Evolutionary conservation across 805 yeast genomes (phyloP).

Genomic region (Starmerella potacharoeniae): DNA sequence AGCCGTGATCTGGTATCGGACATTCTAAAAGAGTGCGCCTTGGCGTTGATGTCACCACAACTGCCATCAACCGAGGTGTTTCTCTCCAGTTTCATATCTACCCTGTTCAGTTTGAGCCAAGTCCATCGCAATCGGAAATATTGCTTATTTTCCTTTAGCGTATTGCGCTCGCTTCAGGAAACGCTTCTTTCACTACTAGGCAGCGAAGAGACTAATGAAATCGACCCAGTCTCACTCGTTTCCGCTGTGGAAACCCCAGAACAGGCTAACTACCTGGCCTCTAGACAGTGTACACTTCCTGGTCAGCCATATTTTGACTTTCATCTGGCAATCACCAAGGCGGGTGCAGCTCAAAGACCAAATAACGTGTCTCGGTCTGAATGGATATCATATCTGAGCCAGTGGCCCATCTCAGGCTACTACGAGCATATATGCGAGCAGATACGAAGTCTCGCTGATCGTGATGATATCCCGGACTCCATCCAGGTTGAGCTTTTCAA

Average conservation of each 20-base stretch:
- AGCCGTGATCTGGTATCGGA: background rate
- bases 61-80: conserved; percentile 16
- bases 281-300: conserved; percentile 6
- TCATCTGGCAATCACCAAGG: background rate
- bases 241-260: background rate
- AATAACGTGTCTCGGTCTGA: background rate
- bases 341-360: background rate
- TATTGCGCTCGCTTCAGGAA: conserved; percentile 3
- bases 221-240: background rate
- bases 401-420: conserved; percentile 4
- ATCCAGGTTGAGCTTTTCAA: conserved; percentile 13
- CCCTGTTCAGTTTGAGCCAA: conserved; percentile 4
- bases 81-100: conserved; percentile 6
- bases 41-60: conserved; percentile 1
- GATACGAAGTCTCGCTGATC: conserved; percentile 1
- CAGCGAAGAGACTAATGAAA: background rate
- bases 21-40: conserved; percentile 1
- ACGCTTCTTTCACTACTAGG: background rate
- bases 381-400: conserved; percentile 1
- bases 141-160: conserved; percentile 6
- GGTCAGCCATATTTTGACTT: conserved; percentile 10
- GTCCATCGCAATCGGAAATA: conserved; percentile 6
- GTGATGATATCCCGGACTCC: conserved; percentile 3
- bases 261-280: conserved; percentile 11
- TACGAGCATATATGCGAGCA: conserved; percentile 3